phyloP scores from a whole-genome alignment of 2,329 filamentous ascomycete species.

The Plectosphaerella plurivora region DNA sequence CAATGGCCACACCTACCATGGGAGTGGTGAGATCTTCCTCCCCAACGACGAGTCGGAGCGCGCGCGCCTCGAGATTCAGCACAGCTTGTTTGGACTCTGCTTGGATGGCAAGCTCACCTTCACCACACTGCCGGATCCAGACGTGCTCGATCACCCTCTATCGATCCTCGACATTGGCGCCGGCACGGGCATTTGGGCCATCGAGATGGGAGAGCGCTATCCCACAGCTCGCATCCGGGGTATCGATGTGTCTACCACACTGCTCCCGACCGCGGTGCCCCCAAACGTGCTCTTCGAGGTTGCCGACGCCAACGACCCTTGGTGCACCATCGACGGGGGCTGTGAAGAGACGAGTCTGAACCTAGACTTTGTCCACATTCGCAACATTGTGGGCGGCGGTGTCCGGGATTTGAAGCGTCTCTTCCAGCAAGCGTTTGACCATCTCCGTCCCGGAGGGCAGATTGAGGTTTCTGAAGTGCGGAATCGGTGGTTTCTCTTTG shows the following conservation, averaged over 20 bases:
- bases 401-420: slow-evolving; percentile 34
- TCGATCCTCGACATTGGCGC: slow-evolving; percentile 36
- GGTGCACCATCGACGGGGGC: slow-evolving; percentile 18
- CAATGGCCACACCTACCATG: slow-evolving; percentile 31
- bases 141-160: slow-evolving; percentile 8
- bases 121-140: slow-evolving; percentile 20
- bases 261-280: slow-evolving; percentile 41
- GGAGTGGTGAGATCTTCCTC: slow-evolving; percentile 24
- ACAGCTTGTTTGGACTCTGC: slow-evolving; percentile 28
- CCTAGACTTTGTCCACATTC: slow-evolving; percentile 38
- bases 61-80: slow-evolving; percentile 23
- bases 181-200: slow-evolving; percentile 37
- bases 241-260: slow-evolving; percentile 34
- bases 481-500: slow-evolving; percentile 33
- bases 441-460: slow-evolving; percentile 38
- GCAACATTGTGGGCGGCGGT: slow-evolving; percentile 39
- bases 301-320: slow-evolving; percentile 49
- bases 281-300: slow-evolving; percentile 56
- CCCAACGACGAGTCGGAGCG: slow-evolving; percentile 29
- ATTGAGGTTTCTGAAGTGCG: slow-evolving; percentile 38
- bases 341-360: slow-evolving; percentile 3
- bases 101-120: slow-evolving; percentile 25
- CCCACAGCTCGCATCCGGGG: slow-evolving; percentile 33
- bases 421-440: slow-evolving; percentile 28
- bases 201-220: slow-evolving; percentile 35